Conservation (phyloP, 2,329 filamentous ascomycete species). For the Beauveria bassiana region DNA sequence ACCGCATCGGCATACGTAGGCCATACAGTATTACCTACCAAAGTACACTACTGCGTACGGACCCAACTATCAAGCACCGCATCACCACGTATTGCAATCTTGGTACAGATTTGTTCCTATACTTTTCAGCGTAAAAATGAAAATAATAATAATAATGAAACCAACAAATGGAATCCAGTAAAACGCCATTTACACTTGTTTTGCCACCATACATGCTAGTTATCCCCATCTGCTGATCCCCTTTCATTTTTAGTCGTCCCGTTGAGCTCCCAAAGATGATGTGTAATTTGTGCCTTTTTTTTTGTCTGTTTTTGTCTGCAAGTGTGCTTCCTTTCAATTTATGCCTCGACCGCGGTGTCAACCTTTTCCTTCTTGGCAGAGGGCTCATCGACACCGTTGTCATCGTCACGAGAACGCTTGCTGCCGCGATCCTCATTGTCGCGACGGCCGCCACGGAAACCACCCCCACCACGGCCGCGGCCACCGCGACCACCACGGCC, state of each 20-base stretch:
- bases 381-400: conserved; percentile 33
- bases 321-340: neutral
- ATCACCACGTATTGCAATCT: neutral
- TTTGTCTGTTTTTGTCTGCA: too few species aligned
- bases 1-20: neutral
- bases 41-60: too few species aligned
- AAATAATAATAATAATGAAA: neutral
- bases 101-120: neutral
- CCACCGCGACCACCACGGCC: conserved; percentile 35
- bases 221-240: neutral
- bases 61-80: too few species aligned
- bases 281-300: neutral
- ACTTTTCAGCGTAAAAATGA: neutral
- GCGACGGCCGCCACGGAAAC: conserved; percentile 27
- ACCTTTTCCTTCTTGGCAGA: conserved; percentile 61
- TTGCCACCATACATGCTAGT: conserved; percentile 6
- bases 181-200: conserved; percentile 8
- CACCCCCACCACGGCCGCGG: conserved; percentile 34
- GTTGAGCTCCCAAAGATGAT: neutral
- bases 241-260: neutral
- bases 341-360: conserved; percentile 39
- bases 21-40: neutral
- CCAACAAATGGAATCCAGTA: conserved; percentile 7
- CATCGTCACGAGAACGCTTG: conserved; percentile 51
- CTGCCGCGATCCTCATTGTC: conserved; percentile 20